phyloP scores from a whole-genome alignment of 768 basidiomycete genomes.

The Tulasnella sp. region DNA sequence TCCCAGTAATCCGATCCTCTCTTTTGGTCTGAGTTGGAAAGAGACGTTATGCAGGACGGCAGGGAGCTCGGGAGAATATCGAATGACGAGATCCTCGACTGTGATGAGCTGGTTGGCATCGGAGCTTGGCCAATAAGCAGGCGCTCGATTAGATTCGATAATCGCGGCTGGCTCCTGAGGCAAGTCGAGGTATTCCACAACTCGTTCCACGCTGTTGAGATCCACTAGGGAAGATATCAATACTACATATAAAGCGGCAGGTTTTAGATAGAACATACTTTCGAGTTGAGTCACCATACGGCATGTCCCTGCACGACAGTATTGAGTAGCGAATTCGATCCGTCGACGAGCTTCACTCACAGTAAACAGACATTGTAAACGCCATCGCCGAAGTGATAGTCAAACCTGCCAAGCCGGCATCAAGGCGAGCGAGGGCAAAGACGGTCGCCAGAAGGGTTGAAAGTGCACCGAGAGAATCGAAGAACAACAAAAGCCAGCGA shows the following conservation, averaged over 20 bases:
- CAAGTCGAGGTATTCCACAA: conserved; percentile 82
- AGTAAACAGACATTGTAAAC: conserved; percentile 35
- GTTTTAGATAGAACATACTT: conserved; percentile 33
- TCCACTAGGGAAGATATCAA: conserved; percentile 18
- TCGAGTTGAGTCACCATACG: conserved; percentile 47
- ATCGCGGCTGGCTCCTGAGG: conserved; percentile 76
- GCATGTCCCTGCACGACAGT: conserved; percentile 28
- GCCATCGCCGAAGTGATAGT: conserved; percentile 60
- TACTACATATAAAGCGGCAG: not conserved
- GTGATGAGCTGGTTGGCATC: conserved; percentile 44
- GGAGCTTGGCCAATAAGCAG: conserved; percentile 88
- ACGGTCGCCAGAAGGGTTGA: conserved; percentile 66
- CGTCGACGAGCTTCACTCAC: conserved; percentile 1
- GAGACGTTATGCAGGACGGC: conserved; percentile 51
- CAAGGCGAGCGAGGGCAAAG: conserved; percentile 50
- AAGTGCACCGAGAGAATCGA: conserved; percentile 63
- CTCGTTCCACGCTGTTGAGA: conserved; percentile 67
- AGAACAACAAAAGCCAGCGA: conserved; percentile 73
- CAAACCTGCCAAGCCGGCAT: conserved; percentile 36
- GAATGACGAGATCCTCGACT: conserved; percentile 63
- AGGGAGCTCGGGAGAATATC: conserved; percentile 29
- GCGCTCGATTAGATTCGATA: conserved; percentile 62
- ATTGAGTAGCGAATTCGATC: not conserved
- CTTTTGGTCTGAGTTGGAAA: conserved; percentile 56
- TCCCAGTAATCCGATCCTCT: conserved; percentile 70